Evolutionary conservation across 805 yeast species (phyloP), one percentile per base, ranked within the genome.

Genomic region (Groenewaldozyma tartarivorans): DNA sequence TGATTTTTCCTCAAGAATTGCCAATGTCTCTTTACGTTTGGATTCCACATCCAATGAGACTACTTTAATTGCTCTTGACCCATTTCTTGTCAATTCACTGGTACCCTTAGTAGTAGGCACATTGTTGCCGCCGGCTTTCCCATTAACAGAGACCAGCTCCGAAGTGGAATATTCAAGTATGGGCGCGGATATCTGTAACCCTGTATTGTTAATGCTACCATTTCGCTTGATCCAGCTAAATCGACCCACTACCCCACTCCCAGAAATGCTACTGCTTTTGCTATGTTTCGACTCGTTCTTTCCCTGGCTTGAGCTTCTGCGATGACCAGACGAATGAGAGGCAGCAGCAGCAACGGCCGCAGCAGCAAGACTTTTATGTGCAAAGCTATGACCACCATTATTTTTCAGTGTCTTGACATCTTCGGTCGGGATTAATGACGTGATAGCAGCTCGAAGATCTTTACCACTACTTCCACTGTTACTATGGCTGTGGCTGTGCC

Each of bases 91-190:
- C n/a, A n/a, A n/a, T n/a, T n/a, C n/a, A n/a, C n/a, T n/a, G n/a
- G n/a, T n/a, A n/a, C n/a, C n/a, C n/a, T n/a, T n/a, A n/a, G n/a
- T n/a, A n/a, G n/a, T n/a, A n/a, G n/a, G n/a, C n/a, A n/a, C n/a
- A n/a, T n/a, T n/a, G n/a, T n/a, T n/a, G n/a, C 29, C 7, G 29
- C 29, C 29, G 7, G 29, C 29, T 24, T 9, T 24, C 11, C 29
- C 29, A 7, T 7, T 24, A 7, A 24, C 29, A 3, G 40, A 44
- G 16, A 51, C 44, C 36, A 51, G 35, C 24, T 49, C 50, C 1
- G 52, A 44, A 4, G 53, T 49, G 11, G 53, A 49, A 38, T 40
- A 48, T 35, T 49, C 52, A 30, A 51, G 42, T 15, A 51, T 35
- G 3, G 55, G 55, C 17, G 43, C 51, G 9, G 52, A 48, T 13